Percentiles rank a stretch among this genome's conserved stretches.
Evolutionary conservation across 2,329 filamentous ascomycete genomes (phyloP).

Genomic region (Xylariales sp.): DNA sequence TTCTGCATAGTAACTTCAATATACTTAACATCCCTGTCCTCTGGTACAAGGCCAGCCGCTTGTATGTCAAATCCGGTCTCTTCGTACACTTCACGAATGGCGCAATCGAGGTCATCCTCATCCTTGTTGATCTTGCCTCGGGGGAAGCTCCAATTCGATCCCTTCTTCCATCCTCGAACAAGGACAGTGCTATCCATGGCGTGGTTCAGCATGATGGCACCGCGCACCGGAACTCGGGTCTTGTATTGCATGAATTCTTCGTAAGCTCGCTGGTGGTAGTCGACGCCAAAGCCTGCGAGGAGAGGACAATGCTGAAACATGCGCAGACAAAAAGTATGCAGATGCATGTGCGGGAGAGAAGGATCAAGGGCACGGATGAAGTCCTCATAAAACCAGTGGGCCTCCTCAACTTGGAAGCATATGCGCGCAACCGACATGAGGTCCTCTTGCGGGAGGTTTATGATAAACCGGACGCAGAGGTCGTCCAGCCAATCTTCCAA

Average conservation of each 20-base stretch:
- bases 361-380: constrained; percentile 91
- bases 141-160: constrained; percentile 93
- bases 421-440: constrained; percentile 86
- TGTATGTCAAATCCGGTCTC: constrained; percentile 88
- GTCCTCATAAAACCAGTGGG: constrained; percentile 99
- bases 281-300: constrained; percentile 72
- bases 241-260: constrained; percentile 94
- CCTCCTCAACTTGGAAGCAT: constrained; percentile 98
- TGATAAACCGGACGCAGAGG: constrained; percentile 94
- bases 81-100: constrained; percentile 90
- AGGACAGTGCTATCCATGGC: constrained; percentile 92
- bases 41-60: constrained; percentile 69
- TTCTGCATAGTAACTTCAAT: constrained; percentile 89
- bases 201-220: constrained; percentile 87
- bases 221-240: constrained; percentile 86
- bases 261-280: constrained; percentile 78
- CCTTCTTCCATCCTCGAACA: constrained; percentile 98
- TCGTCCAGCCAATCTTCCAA: constrained; percentile 71
- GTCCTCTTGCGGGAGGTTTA: constrained; percentile 91
- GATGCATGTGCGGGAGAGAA: constrained; percentile 75
- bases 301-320: constrained; percentile 95
- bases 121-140: constrained; percentile 98
- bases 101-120: constrained; percentile 89
- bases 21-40: constrained; percentile 68
- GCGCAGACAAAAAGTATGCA: constrained; percentile 80